phyloP scores from a whole-genome alignment of 2,329 filamentous ascomycete genomes.

The Chaetomiaceae sp. region DNA sequence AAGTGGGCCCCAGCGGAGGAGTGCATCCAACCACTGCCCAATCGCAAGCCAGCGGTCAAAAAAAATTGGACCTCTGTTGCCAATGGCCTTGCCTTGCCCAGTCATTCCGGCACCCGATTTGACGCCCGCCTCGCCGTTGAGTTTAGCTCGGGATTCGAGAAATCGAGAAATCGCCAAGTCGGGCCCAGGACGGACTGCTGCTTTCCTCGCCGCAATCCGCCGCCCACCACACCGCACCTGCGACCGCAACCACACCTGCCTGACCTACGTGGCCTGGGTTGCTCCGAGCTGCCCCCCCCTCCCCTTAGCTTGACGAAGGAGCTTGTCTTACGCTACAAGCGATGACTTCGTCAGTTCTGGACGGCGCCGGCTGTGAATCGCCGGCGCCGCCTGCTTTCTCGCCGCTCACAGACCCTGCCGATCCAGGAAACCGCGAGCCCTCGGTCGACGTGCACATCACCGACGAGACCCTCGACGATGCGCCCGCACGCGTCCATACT shows the following conservation, averaged over 20 bases:
- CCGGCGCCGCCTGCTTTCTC: constrained; percentile 29
- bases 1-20: constrained; percentile 3
- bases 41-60: constrained; percentile 11
- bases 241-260: neutral
- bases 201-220: neutral
- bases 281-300: constrained; percentile 1
- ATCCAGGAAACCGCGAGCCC: constrained; percentile 23
- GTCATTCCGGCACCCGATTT: constrained; percentile 19
- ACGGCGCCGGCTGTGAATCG: constrained; percentile 26
- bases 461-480: neutral
- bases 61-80: constrained; percentile 14
- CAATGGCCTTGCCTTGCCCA: constrained; percentile 1
- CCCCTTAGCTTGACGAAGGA: constrained; percentile 51
- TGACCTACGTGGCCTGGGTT: neutral
- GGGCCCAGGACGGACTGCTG: no score
- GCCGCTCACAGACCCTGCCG: constrained; percentile 26
- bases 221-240: no score
- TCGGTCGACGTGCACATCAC: constrained; percentile 10
- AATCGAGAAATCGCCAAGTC: neutral
- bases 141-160: neutral
- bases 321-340: constrained; percentile 49
- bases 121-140: constrained; percentile 1
- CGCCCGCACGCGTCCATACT: neutral
- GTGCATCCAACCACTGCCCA: constrained; percentile 14
- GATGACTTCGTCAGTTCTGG: constrained; percentile 54